Evolutionary conservation across 2,329 filamentous ascomycete genomes (phyloP).

Genomic region (Neonectria punicea): DNA sequence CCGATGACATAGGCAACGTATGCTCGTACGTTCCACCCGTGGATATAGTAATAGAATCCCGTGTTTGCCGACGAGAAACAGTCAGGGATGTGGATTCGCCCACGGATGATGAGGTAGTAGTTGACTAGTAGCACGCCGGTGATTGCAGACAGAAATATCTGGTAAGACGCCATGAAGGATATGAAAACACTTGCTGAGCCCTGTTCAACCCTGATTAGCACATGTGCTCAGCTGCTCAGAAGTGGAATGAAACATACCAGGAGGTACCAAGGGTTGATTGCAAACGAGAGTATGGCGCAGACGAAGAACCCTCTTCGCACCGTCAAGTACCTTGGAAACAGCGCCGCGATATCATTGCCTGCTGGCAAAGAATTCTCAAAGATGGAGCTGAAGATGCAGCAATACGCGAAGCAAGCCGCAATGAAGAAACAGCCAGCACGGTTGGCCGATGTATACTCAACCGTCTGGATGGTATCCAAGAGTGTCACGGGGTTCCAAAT

Average conservation of each 20-base stretch:
- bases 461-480: conserved; percentile 3
- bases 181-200: conserved; percentile 14
- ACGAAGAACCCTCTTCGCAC: conserved; percentile 15
- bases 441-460: conserved; percentile 6
- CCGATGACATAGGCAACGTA: conserved; percentile 21
- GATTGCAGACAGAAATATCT: conserved; percentile 54
- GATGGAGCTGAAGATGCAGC: conserved; percentile 18
- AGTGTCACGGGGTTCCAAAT: conserved; percentile 16
- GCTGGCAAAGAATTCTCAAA: conserved; percentile 17
- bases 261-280: conserved; percentile 15
- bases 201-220: background rate
- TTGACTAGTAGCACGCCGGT: conserved; percentile 54
- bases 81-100: conserved; percentile 9
- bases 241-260: background rate
- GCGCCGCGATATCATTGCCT: conserved; percentile 14
- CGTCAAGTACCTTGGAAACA: conserved; percentile 7
- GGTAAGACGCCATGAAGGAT: conserved; percentile 48
- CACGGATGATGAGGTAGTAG: conserved; percentile 51
- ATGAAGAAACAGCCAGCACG: conserved; percentile 17
- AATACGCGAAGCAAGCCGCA: conserved; percentile 18
- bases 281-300: conserved; percentile 9
- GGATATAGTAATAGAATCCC: conserved; percentile 15
- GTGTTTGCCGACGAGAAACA: conserved; percentile 7
- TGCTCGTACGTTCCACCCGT: conserved; percentile 15
- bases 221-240: background rate